Evolutionary conservation across 1,139 yeast genomes (phyloP).

Genomic region (Suhomyces bribrorum): DNA sequence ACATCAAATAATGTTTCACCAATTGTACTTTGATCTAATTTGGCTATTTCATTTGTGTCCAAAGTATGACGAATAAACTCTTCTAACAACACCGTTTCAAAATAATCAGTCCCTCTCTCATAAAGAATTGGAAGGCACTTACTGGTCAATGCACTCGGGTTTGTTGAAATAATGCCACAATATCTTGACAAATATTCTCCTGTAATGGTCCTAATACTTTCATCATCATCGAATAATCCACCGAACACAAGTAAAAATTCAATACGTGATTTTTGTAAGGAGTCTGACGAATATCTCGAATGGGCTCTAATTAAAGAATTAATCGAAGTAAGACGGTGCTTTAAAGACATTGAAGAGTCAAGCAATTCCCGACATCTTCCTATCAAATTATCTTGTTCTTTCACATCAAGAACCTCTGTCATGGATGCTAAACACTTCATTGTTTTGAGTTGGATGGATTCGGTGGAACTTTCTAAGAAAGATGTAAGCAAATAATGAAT

Average conservation of each 20-base stretch:
- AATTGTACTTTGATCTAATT: not conserved
- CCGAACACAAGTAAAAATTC: slow-evolving; percentile 10
- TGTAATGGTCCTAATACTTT: slow-evolving; percentile 43
- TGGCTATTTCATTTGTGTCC: slow-evolving; percentile 1
- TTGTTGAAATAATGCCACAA: slow-evolving; percentile 22
- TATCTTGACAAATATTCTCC: slow-evolving; percentile 32
- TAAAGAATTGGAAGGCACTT: not conserved
- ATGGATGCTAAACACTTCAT: slow-evolving; percentile 16
- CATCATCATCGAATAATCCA: slow-evolving; percentile 63
- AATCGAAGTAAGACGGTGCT: slow-evolving; percentile 50
- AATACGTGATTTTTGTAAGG: slow-evolving; percentile 4
- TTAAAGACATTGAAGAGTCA: slow-evolving; percentile 45
- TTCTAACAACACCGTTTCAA: slow-evolving; percentile 4
- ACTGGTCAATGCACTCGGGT: slow-evolving; percentile 26
- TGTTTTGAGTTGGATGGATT: slow-evolving; percentile 12
- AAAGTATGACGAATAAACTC: slow-evolving; percentile 2
- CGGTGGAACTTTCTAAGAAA: slow-evolving; percentile 1
- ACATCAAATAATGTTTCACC: slow-evolving; percentile 29
- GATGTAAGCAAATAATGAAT: not conserved
- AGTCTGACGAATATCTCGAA: not conserved
- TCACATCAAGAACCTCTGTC: not conserved
- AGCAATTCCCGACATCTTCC: slow-evolving; percentile 21
- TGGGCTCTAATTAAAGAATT: slow-evolving; percentile 40
- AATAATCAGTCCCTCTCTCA: not conserved
- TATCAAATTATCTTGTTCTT: slow-evolving; percentile 4